Evolutionary conservation across 177 flowering plant species (phyloP).

Genomic region (Vitis hybrid): DNA sequence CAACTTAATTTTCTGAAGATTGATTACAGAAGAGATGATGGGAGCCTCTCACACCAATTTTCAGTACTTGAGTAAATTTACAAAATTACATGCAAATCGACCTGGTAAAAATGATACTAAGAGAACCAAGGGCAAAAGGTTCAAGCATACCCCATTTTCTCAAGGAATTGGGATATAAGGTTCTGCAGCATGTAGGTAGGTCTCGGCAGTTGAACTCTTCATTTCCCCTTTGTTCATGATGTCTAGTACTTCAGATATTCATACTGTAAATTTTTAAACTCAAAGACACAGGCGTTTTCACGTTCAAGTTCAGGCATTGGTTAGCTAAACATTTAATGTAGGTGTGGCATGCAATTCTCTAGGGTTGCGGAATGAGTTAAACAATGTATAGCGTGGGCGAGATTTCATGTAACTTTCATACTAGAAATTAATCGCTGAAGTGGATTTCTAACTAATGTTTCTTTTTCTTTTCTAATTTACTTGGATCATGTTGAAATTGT

Average conservation of each 20-base stretch:
- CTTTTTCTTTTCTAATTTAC: no score
- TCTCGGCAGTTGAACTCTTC: not conserved
- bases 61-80: not conserved
- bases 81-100: not conserved
- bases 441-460: no score
- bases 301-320: not conserved
- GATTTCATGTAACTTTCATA: no score
- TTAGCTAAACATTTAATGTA: not conserved
- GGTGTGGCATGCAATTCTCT: not conserved
- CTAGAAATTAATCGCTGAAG: no score
- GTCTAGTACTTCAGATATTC: not conserved
- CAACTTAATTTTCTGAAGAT: no score
- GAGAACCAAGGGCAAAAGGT: conserved; percentile 1
- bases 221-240: not conserved
- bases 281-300: not conserved
- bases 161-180: not conserved
- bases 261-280: not conserved
- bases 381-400: no score
- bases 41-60: not conserved
- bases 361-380: not conserved
- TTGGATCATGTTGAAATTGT: no score
- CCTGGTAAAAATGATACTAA: not conserved
- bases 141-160: not conserved
- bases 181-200: not conserved
- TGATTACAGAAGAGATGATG: not conserved